Base-by-base conservation (phyloP, 2,329 filamentous ascomycete genomes). In the Pseudogymnoascus sp. region DNA sequence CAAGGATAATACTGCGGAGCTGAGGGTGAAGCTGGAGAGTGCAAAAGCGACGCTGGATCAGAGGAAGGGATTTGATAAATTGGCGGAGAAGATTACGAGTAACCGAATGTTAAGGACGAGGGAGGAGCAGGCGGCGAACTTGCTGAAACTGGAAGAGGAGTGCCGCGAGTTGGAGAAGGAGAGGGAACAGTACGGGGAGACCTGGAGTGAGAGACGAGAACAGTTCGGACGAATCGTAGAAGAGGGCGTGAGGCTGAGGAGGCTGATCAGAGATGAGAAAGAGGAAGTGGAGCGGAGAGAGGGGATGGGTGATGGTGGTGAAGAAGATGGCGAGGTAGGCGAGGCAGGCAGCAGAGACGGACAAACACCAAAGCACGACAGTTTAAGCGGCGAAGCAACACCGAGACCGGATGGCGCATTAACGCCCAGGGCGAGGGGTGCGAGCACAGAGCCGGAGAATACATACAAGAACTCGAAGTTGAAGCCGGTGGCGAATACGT, bases 191-290 rank as follows among this genome's bases (percentile, higher is more conserved):
- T 96, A 96, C 73, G 88, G 86, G 59, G 83, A 82, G 67, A 95
- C 91, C 0, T 97, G 93, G 93, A 80, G 84, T 44, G 92, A 96
- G 76, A 82, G 93, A 40, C 81, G 89, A 66, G 89, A 91, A 69
- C 91, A 96, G 76, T 96, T 97, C 75, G 90, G 88, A 64, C 83
- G 86, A 63, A 93, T 97, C 70, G 90, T 96, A 73, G 90, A 93
- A 65, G 93, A 97, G 78, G 91, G 91, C n/a, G 89, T 90, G 83
- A 82, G 90, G 67, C 82, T 97, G 74, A 81, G 93, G 64, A 82
- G 90, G 59, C 81, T 96, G 74, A 96, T 97, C 71, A 86, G 92
- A 65, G 93, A 96, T 71, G 93, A 97, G 80, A 96, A 96, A 77
- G 93, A 96, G 74, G 92, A 96, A 76, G 90, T 95, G 0, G 92